Evolutionary conservation across 1,284 basidiomycete species (phyloP), one percentile per base, ranked within the genome.

Genomic region (Sparassis latifolia): DNA sequence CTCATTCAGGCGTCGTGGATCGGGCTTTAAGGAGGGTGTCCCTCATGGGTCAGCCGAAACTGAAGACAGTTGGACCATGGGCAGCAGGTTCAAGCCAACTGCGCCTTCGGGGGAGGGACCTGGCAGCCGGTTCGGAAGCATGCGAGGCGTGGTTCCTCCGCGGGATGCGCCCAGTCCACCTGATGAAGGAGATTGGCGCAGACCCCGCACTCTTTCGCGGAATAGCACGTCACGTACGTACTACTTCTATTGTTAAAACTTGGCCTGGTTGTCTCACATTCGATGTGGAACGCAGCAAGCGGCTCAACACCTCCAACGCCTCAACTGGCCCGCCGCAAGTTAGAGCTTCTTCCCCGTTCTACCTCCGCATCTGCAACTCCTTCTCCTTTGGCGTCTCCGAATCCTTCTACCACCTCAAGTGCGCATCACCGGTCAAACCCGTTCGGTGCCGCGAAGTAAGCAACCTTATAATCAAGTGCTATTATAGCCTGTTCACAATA

Each of bases 361-460:
- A 77, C 76, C 28, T 76, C 68, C 44, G 74, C 71, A 3, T 89
- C 87, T 29, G 75, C 77, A 10, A 74, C 75, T 30, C 76, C 84
- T 12, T 86, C 82, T 30, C 86, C 89, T 3, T 69, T 92, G 39
- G 82, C 87, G 1, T 86, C 88, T 4, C 83, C 88, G 3, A 88
- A 86, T 66, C 77, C 86, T 58, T 71, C 73, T 3, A 62, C 76
- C 38, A 65, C 77, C 4, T 60, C 75, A 38, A 55, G 68, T 42
- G 65, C 69, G 52, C 68, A 76, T 44, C 20, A 20, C 20, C 69
- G 77, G 45, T 64, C 82, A 47, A 91, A 80, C 63, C 93, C 95
- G 2, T 98, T 98, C 65, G 96, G 96, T 51, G 77, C 79, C 47
- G 96, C 96, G 40, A 85, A 72, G 86, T 89, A 61, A 54, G 79